Evolutionary conservation across 495 filamentous ascomycete species (phyloP).

Genomic region (Annulohypoxylon stygium): DNA sequence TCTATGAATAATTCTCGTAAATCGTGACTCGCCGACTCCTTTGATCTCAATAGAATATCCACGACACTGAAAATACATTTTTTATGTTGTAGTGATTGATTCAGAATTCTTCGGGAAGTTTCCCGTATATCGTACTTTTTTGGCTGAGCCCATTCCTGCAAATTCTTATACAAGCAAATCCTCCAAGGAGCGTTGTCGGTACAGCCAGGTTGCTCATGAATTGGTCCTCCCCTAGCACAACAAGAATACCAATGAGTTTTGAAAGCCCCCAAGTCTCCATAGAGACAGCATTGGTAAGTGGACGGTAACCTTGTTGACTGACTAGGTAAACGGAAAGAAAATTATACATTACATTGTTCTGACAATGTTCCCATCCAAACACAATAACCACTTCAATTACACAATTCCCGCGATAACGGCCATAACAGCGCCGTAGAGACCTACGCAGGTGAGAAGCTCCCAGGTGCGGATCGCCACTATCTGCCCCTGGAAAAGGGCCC

Average conservation of each 20-base stretch:
- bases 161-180: conserved; percentile 7
- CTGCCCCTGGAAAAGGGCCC: conserved; percentile 50
- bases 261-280: not conserved
- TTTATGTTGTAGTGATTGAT: conserved; percentile 2
- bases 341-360: conserved; percentile 10
- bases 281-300: not conserved
- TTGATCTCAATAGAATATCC: not conserved
- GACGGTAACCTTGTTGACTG: not conserved
- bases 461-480: conserved; percentile 43
- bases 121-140: too few relatives aligned
- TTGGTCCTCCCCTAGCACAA: not conserved
- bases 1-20: not conserved
- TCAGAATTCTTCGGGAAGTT: not conserved
- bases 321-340: not conserved
- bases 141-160: too few relatives aligned
- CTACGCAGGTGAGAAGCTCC: conserved; percentile 53
- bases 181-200: not conserved
- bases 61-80: conserved; percentile 15
- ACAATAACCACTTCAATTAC: conserved; percentile 14
- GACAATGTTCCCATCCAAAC: not conserved
- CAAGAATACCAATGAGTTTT: not conserved
- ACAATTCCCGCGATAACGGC: conserved; percentile 57
- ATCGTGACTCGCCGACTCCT: not conserved
- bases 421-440: conserved; percentile 61
- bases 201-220: not conserved